Base-by-base conservation (phyloP, 2,329 filamentous ascomycete species). In the Ceratocystis cubensis region DNA sequence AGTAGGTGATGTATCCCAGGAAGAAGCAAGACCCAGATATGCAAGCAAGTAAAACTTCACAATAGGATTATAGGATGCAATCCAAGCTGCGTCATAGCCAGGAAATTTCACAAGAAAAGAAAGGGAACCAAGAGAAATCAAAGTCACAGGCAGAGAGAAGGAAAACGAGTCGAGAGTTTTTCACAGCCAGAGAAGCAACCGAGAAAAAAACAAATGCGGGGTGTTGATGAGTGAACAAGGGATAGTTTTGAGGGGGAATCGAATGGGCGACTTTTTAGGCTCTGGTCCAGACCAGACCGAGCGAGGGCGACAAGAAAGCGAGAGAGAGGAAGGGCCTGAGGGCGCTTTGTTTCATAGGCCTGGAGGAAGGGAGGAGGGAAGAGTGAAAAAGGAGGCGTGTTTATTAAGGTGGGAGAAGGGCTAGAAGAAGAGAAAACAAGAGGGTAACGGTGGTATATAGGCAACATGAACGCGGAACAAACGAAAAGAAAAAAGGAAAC, bases 191-290 rank as follows among this genome's bases (percentile, higher is more conserved):
- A 63, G 61, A 63, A 63, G 44, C 28, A 5, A 46, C 37, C 33
- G 30, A 63, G 61, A 45, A 62, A 62, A 62, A 20, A 25, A 45
- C 41, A 63, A 46, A 63, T 44, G 61, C 53, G 53, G 53, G 53
- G 53, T 57, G 53, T 57, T 28, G 22, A 63, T 62, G 33, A 62
- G 5, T 46, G 22, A 57, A 33, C 53, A 53, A 65, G 63, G 53
- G 37, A 59, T 65, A 20, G 13, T 30, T 57, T 30, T 57, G 59
- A 45, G 63, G 48, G 63, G 28, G 50, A n/a, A 50, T 50, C 48
- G 48, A 50, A 25, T 50, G 20, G 20, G 20, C 22, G 48, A 25
- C 48, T 50, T 50, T 50, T 50, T 4, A 22, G 48, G 13, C 37
- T 41, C 37, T 22, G 48, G 48, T 50, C 48, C 17, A 50, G 48